These are phyloP conservation scores for Pythium pectinolyticum DNA, from an alignment of 352 stramenopile genomes.

Conservation along the genomic window DNA sequence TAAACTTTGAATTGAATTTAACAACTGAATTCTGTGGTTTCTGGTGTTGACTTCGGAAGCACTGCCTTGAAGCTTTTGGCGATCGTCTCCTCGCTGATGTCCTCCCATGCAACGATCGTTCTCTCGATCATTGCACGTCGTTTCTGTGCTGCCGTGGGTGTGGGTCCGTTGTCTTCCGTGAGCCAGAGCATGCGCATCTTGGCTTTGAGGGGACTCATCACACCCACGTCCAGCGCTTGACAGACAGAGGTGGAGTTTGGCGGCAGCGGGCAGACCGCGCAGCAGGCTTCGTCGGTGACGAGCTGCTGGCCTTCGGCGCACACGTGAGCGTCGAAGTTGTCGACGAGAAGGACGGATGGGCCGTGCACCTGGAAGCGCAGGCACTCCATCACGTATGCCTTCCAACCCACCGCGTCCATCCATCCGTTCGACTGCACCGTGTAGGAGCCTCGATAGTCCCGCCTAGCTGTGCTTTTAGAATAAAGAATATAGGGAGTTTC, in stretches of 20 bases:
- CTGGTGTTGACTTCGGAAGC: slow-evolving; percentile 1
- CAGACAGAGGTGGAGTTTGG: slow-evolving; percentile 22
- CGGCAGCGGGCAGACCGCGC: slow-evolving; percentile 3
- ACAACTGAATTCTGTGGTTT: background rate
- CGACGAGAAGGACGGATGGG: slow-evolving; percentile 16
- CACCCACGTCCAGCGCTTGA: slow-evolving; percentile 24
- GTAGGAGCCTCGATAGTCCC: slow-evolving; percentile 21
- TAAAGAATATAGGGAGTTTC: slow-evolving; percentile 30
- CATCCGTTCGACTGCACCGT: slow-evolving; percentile 26
- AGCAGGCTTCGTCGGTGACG: slow-evolving; percentile 6
- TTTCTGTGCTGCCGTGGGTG: background rate
- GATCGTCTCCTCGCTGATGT: slow-evolving; percentile 7
- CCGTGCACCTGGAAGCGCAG: slow-evolving; percentile 9
- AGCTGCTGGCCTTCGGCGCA: background rate
- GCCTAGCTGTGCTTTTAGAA: slow-evolving; percentile 12
- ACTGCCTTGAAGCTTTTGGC: slow-evolving; percentile 8
- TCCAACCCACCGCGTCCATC: slow-evolving; percentile 21
- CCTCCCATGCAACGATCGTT: slow-evolving; percentile 1
- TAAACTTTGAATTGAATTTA: slow-evolving; percentile 4
- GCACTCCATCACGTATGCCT: slow-evolving; percentile 6
- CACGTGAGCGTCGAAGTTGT: slow-evolving; percentile 29
- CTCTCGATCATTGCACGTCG: background rate
- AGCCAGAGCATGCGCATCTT: background rate
- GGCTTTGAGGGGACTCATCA: slow-evolving; percentile 8
- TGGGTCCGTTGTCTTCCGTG: background rate